phyloP scores from a whole-genome alignment of 305 asterid species.

The Rubia peregrina region DNA sequence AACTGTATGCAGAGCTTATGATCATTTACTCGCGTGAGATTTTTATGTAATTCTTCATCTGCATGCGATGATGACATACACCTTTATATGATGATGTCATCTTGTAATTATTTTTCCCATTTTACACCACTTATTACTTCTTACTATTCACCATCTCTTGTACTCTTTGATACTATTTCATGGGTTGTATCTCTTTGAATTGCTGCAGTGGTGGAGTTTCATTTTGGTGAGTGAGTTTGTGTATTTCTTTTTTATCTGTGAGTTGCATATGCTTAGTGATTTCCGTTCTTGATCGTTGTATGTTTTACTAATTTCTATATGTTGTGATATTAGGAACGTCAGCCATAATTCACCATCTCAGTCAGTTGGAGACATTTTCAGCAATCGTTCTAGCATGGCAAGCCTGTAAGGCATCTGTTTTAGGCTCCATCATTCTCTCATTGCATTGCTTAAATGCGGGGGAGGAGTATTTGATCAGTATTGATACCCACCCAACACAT shows the following conservation, averaged over 20 bases:
- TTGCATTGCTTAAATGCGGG: background rate
- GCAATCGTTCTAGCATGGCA: conserved; percentile 53
- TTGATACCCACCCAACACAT: too few species aligned
- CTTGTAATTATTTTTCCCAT: background rate
- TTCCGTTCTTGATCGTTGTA: conserved; percentile 5
- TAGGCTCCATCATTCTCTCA: background rate
- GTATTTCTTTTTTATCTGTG: conserved; percentile 40
- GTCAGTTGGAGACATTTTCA: conserved; percentile 73
- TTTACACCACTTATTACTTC: conserved; percentile 21
- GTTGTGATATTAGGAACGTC: conserved; percentile 54
- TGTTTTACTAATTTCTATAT: conserved; percentile 2
- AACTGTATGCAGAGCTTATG: background rate
- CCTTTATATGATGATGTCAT: background rate
- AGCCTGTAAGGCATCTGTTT: conserved; percentile 51
- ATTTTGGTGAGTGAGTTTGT: background rate
- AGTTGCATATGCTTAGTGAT: conserved; percentile 33
- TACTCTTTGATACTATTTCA: background rate
- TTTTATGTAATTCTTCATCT: background rate
- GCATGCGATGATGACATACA: background rate
- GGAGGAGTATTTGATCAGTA: too few species aligned
- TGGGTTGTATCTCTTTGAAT: background rate
- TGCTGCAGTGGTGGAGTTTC: background rate
- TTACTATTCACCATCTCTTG: background rate
- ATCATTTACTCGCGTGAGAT: background rate
- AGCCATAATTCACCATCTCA: conserved; percentile 61